Base-by-base conservation (phyloP, 306 rosid species). In the Quercus glauca region DNA sequence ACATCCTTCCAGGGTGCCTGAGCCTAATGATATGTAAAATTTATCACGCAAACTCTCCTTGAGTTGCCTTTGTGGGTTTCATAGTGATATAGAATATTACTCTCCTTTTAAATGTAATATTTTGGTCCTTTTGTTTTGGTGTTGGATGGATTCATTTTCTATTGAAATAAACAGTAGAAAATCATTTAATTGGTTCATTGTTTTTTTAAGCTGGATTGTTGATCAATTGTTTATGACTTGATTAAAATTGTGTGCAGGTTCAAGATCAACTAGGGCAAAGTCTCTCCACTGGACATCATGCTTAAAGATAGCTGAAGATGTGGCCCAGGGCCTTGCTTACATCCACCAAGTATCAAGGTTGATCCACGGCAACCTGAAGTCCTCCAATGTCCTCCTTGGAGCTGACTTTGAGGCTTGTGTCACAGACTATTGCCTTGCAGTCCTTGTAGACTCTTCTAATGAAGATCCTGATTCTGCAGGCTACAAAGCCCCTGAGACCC, bases 261-360 rank as follows among this genome's bases (percentile, higher is more conserved):
- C 97, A 14, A 87, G 88, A 83, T 88, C 97, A 58, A 75, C 92
- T 0, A 86, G 97, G 81, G 94, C 99, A 0, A 94, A 92, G 89
- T 97, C 99, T 52, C 87, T 94, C 19, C 99, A 94, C 81, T 94
- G 99, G 99, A 94, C 99, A 25, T 94, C 99, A 79, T 92, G 99
- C 84, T 83, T 94, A 75, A 94, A 94, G 89, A 92, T 94, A 81
- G 97, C 99, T 0, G 99, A 94, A 84, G 99, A 94, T 81, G 90
- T 92, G 31, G 97, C 97, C 10, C 97, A 88, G 57, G 99, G 99
- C 80, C 90, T 94, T 75, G 91, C 95, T 28, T 94, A 91, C 71
- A 89, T 94, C 58, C 97, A 94, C 67, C 97, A 89, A 84, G 87
- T 79, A 21, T 90, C 97, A 0, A 86, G 81, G 45, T 59, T 94